These are phyloP conservation scores for Chrysophaeum taylorii DNA, from an alignment of 352 stramenopile genomes.

Conservation along the genomic window DNA sequence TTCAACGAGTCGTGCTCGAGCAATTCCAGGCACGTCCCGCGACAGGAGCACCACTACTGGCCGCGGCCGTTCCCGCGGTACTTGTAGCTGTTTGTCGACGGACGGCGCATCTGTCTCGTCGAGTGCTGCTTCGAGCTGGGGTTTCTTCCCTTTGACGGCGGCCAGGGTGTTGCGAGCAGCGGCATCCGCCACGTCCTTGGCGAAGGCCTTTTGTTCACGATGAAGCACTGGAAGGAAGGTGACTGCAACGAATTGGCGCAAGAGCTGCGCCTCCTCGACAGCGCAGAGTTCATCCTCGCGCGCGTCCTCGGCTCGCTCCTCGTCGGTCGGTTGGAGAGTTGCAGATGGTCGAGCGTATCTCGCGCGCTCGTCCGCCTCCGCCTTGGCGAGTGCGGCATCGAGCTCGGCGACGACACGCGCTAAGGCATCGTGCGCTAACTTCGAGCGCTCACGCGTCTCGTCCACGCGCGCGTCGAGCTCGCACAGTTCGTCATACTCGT, in stretches of 20 bases:
- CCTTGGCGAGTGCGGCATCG: conserved; percentile 15
- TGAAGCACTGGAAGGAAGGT: not conserved
- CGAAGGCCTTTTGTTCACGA: too few relatives aligned
- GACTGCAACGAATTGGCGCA: not conserved
- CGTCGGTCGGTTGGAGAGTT: conserved; percentile 14
- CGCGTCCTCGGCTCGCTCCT: conserved; percentile 20
- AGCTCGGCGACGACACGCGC: conserved; percentile 12
- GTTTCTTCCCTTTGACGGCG: not conserved
- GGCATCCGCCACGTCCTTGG: too few relatives aligned
- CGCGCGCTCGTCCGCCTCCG: conserved; percentile 19
- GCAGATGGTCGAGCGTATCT: not conserved
- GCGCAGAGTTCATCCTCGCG: conserved; percentile 24
- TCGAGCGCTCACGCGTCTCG: not conserved
- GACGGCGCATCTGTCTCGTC: too few relatives aligned
- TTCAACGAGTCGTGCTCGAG: conserved; percentile 13
- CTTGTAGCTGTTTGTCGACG: not conserved
- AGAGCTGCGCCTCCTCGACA: conserved; percentile 14
- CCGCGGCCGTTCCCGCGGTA: conserved; percentile 3
- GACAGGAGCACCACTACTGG: conserved; percentile 14
- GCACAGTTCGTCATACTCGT: not conserved
- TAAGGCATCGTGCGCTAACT: conserved; percentile 1
- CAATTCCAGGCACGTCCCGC: conserved; percentile 13
- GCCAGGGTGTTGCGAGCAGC: too few relatives aligned
- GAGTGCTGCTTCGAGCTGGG: not conserved
- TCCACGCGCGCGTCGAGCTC: conserved; percentile 12